Percentiles rank a stretch among this genome's conserved stretches.
Conservation (phyloP, 345 rosid genomes). For the Ceriops zippeliana region DNA sequence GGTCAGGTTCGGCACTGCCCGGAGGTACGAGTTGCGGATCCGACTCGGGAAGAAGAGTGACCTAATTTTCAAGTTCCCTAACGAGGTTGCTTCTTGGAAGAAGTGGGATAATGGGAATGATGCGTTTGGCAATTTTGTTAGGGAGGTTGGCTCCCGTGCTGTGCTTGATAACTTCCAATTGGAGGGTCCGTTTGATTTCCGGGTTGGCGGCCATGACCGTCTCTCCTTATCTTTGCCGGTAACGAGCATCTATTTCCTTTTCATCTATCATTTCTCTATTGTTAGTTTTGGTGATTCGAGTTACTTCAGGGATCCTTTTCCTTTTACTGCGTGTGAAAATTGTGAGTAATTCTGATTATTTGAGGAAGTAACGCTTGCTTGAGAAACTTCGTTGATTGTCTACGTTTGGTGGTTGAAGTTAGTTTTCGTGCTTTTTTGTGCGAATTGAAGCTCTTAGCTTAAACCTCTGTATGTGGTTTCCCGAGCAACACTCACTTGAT, state of each 20-base stretch:
- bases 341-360: no score
- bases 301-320: not conserved
- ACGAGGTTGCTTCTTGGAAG: conserved; percentile 50
- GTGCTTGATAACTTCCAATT: conserved; percentile 43
- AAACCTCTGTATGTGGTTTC: no score
- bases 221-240: conserved; percentile 63
- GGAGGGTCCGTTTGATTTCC: conserved; percentile 68
- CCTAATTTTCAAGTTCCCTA: conserved; percentile 48
- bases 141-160: conserved; percentile 34
- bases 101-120: conserved; percentile 22
- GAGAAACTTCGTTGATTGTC: no score
- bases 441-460: no score
- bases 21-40: conserved; percentile 59
- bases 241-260: not conserved
- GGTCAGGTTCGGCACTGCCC: conserved; percentile 45
- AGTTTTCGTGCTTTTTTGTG: no score
- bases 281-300: not conserved
- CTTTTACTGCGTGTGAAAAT: not conserved
- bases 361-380: no score
- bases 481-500: no score
- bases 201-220: conserved; percentile 31
- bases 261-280: not conserved
- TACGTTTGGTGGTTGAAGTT: no score
- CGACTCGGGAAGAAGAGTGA: conserved; percentile 46
- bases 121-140: conserved; percentile 38